phyloP scores from a whole-genome alignment of 2,329 filamentous ascomycete species.

The Exophiala sideris region DNA sequence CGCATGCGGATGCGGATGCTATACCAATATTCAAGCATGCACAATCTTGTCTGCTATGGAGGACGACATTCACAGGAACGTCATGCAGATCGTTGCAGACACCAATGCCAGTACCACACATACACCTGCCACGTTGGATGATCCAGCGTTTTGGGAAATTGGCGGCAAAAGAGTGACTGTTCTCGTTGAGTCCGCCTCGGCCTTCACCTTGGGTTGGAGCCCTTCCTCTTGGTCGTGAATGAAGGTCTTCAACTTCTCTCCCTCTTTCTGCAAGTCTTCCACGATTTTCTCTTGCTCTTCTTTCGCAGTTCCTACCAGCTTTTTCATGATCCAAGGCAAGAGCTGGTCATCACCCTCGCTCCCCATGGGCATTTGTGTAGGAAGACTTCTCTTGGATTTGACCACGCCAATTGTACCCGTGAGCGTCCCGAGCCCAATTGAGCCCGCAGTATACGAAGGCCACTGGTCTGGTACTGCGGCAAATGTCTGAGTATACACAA shows the following conservation, averaged over 20 bases:
- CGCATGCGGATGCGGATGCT: too few relatives aligned
- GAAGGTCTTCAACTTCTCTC: neutral
- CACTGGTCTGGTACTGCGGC: constrained; percentile 32
- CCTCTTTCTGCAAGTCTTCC: neutral
- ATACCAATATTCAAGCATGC: too few relatives aligned
- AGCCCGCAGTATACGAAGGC: constrained; percentile 29
- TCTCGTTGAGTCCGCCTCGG: neutral
- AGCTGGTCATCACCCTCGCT: neutral
- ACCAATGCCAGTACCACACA: neutral
- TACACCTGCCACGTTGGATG: too few relatives aligned
- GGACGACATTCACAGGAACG: neutral
- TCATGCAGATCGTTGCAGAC: neutral
- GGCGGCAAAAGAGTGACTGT: neutral
- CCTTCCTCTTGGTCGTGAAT: neutral
- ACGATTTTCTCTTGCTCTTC: neutral
- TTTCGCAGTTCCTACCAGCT: neutral
- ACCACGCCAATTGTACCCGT: constrained; percentile 24
- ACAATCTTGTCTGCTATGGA: too few relatives aligned
- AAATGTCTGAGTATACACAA: constrained; percentile 32
- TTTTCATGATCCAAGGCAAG: neutral
- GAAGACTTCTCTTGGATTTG: constrained; percentile 22
- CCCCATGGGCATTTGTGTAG: constrained; percentile 17
- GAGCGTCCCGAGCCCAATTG: constrained; percentile 34
- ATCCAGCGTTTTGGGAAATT: neutral
- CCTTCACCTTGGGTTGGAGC: neutral